Conservation (phyloP, 2,329 filamentous ascomycete genomes). For the Parafenestella ontariensis region DNA sequence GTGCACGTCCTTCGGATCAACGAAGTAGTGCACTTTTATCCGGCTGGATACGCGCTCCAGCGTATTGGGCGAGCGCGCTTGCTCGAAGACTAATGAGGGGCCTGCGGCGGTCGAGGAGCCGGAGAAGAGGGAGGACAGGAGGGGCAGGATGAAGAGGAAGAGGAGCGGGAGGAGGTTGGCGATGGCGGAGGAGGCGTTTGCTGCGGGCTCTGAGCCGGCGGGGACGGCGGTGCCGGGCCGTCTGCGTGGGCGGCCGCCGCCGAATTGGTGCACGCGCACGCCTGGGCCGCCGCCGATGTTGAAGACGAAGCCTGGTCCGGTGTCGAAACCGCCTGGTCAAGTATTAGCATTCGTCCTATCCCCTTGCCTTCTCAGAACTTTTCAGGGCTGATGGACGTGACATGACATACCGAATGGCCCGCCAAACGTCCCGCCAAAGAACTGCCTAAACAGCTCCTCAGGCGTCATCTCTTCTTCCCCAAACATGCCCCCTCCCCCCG, state of each 20-base stretch:
- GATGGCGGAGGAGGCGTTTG: conserved; percentile 62
- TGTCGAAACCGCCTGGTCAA: conserved; percentile 69
- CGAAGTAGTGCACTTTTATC: conserved; percentile 80
- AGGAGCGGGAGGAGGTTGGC: conserved; percentile 85
- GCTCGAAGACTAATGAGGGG: conserved; percentile 79
- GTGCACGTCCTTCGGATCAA: conserved; percentile 79
- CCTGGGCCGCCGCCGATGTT: conserved; percentile 92
- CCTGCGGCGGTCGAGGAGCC: conserved; percentile 57
- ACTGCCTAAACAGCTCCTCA: conserved; percentile 95
- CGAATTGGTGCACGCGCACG: conserved; percentile 94
- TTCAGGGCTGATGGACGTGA: too few species aligned
- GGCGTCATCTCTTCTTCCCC: conserved; percentile 93
- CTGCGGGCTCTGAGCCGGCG: conserved; percentile 58
- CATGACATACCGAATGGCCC: conserved; percentile 71
- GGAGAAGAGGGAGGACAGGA: conserved; percentile 79
- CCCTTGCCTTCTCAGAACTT: background rate
- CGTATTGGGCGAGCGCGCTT: conserved; percentile 73
- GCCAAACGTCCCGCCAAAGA: conserved; percentile 81
- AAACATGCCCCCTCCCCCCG: conserved; percentile 62
- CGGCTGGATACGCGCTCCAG: conserved; percentile 73
- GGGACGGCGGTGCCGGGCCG: conserved; percentile 69
- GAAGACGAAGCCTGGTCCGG: conserved; percentile 89
- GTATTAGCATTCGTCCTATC: background rate
- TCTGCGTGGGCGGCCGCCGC: conserved; percentile 76
- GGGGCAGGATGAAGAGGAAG: conserved; percentile 79